These are phyloP conservation scores for Candida sp. DNA, from an alignment of 1,139 yeast species.

Conservation along the genomic window DNA sequence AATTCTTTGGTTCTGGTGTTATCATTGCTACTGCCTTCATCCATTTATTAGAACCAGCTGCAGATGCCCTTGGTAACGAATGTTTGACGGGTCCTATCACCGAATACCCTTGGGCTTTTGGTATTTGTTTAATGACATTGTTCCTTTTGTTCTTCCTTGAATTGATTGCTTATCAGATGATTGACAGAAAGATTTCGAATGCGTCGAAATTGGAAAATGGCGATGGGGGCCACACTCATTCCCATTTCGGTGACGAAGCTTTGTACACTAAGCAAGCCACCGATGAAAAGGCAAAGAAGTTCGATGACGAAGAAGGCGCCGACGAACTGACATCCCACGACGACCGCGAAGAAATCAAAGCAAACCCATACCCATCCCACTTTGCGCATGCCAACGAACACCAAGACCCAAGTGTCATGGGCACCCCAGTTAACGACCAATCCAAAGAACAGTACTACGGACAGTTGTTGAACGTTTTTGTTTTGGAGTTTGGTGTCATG, in stretches of 20 bases:
- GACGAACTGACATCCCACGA: constrained; percentile 9
- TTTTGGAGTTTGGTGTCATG: constrained; percentile 78
- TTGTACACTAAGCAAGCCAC: constrained; percentile 29
- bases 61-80: constrained; percentile 41
- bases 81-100: constrained; percentile 40
- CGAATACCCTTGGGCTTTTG: constrained; percentile 47
- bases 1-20: constrained; percentile 92
- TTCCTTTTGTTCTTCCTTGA: constrained; percentile 56
- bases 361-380: constrained; percentile 43
- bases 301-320: constrained; percentile 23
- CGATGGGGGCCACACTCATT: constrained; percentile 46
- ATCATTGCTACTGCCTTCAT: constrained; percentile 90
- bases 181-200: constrained; percentile 38
- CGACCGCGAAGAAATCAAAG: constrained; percentile 18
- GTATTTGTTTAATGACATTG: constrained; percentile 42
- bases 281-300: constrained; percentile 21
- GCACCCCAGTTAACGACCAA: constrained; percentile 40
- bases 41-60: constrained; percentile 83
- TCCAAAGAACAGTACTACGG: constrained; percentile 48
- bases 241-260: constrained; percentile 53
- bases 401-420: constrained; percentile 55
- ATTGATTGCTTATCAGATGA: constrained; percentile 54
- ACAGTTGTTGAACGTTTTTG: constrained; percentile 51
- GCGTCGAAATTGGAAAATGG: constrained; percentile 16
- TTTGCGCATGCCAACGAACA: constrained; percentile 53